Evolutionary conservation across 176 grass and related monocot species (phyloP), one percentile per base, ranked within the genome.

Genomic region (Oryza longistaminata): DNA sequence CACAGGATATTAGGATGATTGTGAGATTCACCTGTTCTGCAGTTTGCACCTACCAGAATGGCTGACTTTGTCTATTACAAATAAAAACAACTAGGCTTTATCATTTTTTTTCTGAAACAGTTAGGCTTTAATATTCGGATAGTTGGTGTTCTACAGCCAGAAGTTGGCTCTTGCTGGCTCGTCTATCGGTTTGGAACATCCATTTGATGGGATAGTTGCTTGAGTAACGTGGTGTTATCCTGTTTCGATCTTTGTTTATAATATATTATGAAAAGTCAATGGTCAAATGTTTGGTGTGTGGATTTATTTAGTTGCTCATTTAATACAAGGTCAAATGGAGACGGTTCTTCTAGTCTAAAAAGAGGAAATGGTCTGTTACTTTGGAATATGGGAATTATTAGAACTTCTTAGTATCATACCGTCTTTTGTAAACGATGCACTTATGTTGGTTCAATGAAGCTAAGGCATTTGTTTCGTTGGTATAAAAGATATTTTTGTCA

Each of bases 251-350:
- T 70, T 61, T 71, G 45, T 53, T 65, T 7, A 45, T 17, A 77
- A 40, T 53, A 66, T 37, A 53, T 44, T 58, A 52, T 53, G 5
- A 2, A 12, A 14, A 68, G 34, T 58, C 84, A 82, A 37, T 73
- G 19, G 13, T 58, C 67, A 10, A 31, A 27, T 66, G 48, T 86
- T 82, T 45, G 60, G 3, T 60, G 31, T 67, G 60, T 50, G 86
- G 68, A 68, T 78, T 82, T 43, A 61, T 74, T 82, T 43, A 68
- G 35, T 67, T 73, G 12, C 78, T 45, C 61, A 77, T 35, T 65
- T 68, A 16, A 34, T 74, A 81, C 45, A 73, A 78, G 58, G 68
- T 82, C 62, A 82, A 66, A 34, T 46, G 55, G 52, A 12, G 31
- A 24, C 40, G 66, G 9, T 45, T 66, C 8, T 66, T 17, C n/a